Evolutionary conservation across 768 basidiomycete genomes (phyloP), one percentile per base, ranked within the genome.

Genomic region (Botryobasidium botryosum): DNA sequence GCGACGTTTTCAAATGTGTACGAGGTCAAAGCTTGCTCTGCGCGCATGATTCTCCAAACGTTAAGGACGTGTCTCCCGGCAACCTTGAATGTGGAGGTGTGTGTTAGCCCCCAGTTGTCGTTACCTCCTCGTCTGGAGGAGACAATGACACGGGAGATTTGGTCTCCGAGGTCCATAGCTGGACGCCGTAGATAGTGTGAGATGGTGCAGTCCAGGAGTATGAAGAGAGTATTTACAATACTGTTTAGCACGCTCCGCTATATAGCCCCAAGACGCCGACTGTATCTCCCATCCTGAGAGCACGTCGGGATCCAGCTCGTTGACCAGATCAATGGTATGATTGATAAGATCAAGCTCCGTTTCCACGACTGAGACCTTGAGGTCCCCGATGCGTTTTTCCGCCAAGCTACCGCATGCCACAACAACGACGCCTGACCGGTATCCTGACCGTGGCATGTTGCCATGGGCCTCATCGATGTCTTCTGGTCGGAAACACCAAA

Each of bases 231-330:
- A 44, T 61, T 48, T 44, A 82, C 85, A 77, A 49, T 74, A 72
- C 3, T 58, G 58, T 13, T 55, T 32, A 0, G 74, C 80, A 33
- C 92, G 70, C n/a, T 71, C 71, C 40, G 68, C 64, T 1, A 94
- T 62, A 59, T 87, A 97, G 0, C 91, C 91, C 92, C 94, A 99
- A 5, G 85, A 88, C 2, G 71, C 67, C 17, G 66, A 65, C 56
- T 94, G 87, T 10, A 92, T 68, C 49, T 99, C 92, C 86, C 88
- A 97, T 13, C 92, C 92, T 0, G 74, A 69, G 6, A 97, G 55
- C 32, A 96, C 78, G 58, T 99, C 94, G 0, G 94, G 94, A 62
- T 97, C 88, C 51, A 85, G 63, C 1, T 74, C 71, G 20, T 72
- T 55, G 0, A 94, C 71, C 24, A 75, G 61, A 56, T 97, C 88